Conservation (phyloP, 768 basidiomycete species). For the Leccinum sublutescens region DNA sequence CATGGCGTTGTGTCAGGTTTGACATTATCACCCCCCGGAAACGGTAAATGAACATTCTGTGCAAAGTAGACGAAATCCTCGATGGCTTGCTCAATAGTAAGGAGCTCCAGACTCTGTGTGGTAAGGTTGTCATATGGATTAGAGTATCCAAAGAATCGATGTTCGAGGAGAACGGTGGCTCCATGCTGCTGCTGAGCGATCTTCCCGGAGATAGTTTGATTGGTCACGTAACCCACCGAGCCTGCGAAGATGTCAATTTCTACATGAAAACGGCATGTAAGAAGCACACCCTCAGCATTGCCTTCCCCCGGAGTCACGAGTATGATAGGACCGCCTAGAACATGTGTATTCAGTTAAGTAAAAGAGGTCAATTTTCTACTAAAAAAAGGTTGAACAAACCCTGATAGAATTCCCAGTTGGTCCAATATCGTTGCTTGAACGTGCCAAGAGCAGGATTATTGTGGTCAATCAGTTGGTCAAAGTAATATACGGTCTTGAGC, state of each 20-base stretch:
- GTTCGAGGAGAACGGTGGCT: slow-evolving; percentile 63
- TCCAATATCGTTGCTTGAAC: slow-evolving; percentile 75
- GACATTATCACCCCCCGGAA: slow-evolving; percentile 62
- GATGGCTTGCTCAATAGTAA: slow-evolving; percentile 73
- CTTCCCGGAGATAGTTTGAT: slow-evolving; percentile 58
- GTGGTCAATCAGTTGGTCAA: slow-evolving; percentile 42
- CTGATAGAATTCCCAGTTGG: slow-evolving; percentile 65
- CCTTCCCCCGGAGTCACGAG: slow-evolving; percentile 61
- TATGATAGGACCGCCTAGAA: slow-evolving; percentile 27
- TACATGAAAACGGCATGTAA: not conserved
- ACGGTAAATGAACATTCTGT: slow-evolving; percentile 61
- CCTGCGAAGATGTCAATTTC: slow-evolving; percentile 8
- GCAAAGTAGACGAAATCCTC: slow-evolving; percentile 73
- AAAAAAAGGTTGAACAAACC: slow-evolving; percentile 30
- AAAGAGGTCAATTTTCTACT: not conserved
- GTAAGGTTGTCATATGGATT: slow-evolving; percentile 67
- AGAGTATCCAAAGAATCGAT: slow-evolving; percentile 72
- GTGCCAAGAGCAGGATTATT: slow-evolving; percentile 60
- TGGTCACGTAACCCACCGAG: slow-evolving; percentile 55
- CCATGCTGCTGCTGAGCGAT: slow-evolving; percentile 67
- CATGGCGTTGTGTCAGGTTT: slow-evolving; percentile 51
- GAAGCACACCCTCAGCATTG: slow-evolving; percentile 44
- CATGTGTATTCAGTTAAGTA: not conserved
- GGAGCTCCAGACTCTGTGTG: slow-evolving; percentile 52
- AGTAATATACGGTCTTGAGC: slow-evolving; percentile 29